These are phyloP conservation scores for Arthrinium phaeospermum DNA, from an alignment of 2,329 filamentous ascomycete genomes.

Conservation along the genomic window DNA sequence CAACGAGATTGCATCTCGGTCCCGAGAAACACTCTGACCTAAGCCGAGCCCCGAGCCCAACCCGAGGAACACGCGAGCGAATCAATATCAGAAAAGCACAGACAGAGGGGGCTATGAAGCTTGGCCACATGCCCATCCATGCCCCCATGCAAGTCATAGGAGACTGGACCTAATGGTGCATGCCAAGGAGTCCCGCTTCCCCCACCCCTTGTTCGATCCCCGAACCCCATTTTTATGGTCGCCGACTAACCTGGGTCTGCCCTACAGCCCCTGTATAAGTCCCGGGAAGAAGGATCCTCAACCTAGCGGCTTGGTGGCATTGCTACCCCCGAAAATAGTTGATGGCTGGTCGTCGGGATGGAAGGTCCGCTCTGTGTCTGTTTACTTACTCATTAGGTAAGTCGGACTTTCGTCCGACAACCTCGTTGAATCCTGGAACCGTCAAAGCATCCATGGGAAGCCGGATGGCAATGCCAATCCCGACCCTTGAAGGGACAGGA, in stretches of 20 bases:
- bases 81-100: not conserved
- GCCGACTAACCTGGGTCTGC: not conserved
- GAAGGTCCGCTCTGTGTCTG: not conserved
- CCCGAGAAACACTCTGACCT: not conserved
- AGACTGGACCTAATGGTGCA: not conserved
- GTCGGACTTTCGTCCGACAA: not conserved
- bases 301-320: not conserved
- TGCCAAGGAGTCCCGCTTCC: not conserved
- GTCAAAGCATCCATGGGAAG: no score
- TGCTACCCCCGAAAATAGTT: not conserved
- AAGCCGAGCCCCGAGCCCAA: not conserved
- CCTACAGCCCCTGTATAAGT: not conserved
- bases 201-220: not conserved
- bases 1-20: not conserved
- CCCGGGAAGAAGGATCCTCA: not conserved
- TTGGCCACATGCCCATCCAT: not conserved
- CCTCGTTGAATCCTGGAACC: not conserved
- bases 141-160: not conserved
- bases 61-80: not conserved
- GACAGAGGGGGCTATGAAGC: not conserved
- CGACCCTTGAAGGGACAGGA: no score
- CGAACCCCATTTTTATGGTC: not conserved
- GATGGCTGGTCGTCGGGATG: not conserved
- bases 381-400: not conserved
- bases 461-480: no score